Conservation (phyloP, 75 land plant species). For the Gnetum montanum region DNA sequence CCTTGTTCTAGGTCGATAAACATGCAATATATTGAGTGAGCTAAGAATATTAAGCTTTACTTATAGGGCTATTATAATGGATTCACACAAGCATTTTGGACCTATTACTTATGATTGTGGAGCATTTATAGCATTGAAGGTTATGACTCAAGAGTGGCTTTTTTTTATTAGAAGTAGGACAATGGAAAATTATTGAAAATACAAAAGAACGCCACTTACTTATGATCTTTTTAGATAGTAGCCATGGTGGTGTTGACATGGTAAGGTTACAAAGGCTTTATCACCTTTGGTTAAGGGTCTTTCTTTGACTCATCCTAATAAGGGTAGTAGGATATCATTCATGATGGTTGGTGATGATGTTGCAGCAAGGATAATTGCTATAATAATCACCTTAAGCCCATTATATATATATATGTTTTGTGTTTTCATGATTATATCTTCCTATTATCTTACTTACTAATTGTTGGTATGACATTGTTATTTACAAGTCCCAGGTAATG, state of each 20-base stretch:
- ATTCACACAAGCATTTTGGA: constrained; percentile 36
- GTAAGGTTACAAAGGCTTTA: constrained; percentile 70
- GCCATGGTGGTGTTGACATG: constrained; percentile 38
- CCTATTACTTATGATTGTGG: constrained; percentile 56
- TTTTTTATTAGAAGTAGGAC: constrained; percentile 96
- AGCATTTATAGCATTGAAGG: constrained; percentile 86
- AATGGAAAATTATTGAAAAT: constrained; percentile 83
- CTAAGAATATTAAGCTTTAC: constrained; percentile 20
- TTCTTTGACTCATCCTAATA: constrained; percentile 36
- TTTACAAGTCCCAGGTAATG: too few relatives aligned
- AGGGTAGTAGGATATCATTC: constrained; percentile 56
- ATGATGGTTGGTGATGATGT: too few relatives aligned
- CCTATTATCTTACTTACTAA: too few relatives aligned
- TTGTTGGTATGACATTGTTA: too few relatives aligned
- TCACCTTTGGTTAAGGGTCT: constrained; percentile 74
- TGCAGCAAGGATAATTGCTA: too few relatives aligned
- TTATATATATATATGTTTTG: too few relatives aligned
- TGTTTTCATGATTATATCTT: too few relatives aligned
- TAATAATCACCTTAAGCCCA: too few relatives aligned
- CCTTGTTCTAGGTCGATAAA: constrained; percentile 46
- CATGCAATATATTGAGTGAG: constrained; percentile 48
- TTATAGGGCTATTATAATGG: constrained; percentile 75
- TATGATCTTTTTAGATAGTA: constrained; percentile 69
- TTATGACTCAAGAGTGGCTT: constrained; percentile 83
- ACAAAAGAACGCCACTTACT: constrained; percentile 84